phyloP scores from a whole-genome alignment of 805 yeast species.

The Isabelozyma gotoi region DNA sequence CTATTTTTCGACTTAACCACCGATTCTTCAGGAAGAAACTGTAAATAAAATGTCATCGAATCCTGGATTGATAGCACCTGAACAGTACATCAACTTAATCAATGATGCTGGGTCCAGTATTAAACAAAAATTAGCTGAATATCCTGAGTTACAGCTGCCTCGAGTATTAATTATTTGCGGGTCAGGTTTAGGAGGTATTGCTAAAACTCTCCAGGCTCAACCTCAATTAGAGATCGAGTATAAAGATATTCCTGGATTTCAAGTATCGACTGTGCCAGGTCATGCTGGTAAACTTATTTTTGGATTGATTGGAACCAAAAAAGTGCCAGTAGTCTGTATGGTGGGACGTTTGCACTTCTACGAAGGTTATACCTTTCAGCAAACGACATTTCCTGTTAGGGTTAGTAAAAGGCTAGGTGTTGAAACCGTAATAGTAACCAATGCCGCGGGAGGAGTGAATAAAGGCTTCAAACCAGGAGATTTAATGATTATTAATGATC shows the following conservation, averaged over 20 bases:
- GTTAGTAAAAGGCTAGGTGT: conserved; percentile 67
- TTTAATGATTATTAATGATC: conserved; percentile 87
- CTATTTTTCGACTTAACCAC: neutral
- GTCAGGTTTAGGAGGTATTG: conserved; percentile 89
- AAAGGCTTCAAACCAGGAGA: conserved; percentile 74
- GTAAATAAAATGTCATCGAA: neutral
- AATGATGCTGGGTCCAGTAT: neutral
- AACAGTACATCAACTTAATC: neutral
- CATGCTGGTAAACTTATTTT: conserved; percentile 82
- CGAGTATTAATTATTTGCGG: conserved; percentile 85
- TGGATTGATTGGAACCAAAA: conserved; percentile 68
- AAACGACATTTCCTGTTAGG: conserved; percentile 84
- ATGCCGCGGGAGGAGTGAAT: conserved; percentile 93
- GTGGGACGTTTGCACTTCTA: conserved; percentile 90
- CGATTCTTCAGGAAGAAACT: too few relatives aligned
- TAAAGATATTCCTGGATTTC: conserved; percentile 75
- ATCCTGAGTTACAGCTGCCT: conserved; percentile 40
- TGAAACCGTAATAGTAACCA: conserved; percentile 72
- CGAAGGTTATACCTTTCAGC: conserved; percentile 84
- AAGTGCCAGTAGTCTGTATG: conserved; percentile 86
- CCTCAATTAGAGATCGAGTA: conserved; percentile 58
- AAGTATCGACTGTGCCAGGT: conserved; percentile 81
- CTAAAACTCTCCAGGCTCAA: conserved; percentile 46
- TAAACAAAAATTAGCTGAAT: neutral
- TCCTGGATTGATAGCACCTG: neutral